Conservation (phyloP, 768 basidiomycete genomes). For the Kwoniella europaea region DNA sequence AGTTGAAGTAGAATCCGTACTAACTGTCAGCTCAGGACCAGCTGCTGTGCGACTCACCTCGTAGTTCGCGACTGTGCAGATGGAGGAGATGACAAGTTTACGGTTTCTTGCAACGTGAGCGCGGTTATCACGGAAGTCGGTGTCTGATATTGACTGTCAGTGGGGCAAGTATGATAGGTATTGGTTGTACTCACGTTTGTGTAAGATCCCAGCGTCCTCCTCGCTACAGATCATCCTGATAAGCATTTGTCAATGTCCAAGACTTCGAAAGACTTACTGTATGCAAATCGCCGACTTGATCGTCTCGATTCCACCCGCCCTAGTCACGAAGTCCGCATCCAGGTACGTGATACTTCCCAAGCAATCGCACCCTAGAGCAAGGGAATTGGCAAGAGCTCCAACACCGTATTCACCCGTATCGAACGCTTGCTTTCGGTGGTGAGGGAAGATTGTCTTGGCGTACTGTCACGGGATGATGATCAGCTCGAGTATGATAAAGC, state of each 20-base stretch:
- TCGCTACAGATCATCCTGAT: constrained; percentile 29
- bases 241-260: background rate
- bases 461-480: constrained; percentile 31
- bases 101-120: constrained; percentile 45
- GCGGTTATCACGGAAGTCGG: constrained; percentile 48
- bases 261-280: constrained; percentile 11
- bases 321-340: constrained; percentile 26
- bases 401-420: constrained; percentile 50
- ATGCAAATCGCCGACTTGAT: constrained; percentile 29
- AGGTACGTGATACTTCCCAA: constrained; percentile 36
- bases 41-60: constrained; percentile 1
- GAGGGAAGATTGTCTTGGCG: constrained; percentile 41
- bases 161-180: background rate
- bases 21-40: background rate
- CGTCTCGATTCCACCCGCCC: constrained; percentile 40
- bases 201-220: constrained; percentile 54
- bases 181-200: constrained; percentile 38
- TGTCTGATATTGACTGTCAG: constrained; percentile 25
- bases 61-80: constrained; percentile 54
- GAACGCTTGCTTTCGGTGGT: constrained; percentile 51
- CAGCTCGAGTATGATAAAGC: constrained; percentile 9
- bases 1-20: constrained; percentile 38
- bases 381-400: constrained; percentile 43
- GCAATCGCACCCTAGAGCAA: constrained; percentile 50
- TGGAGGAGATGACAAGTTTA: constrained; percentile 50